These are phyloP conservation scores for Ceratonia siliqua DNA, from an alignment of 306 rosid genomes.

Conservation along the genomic window DNA sequence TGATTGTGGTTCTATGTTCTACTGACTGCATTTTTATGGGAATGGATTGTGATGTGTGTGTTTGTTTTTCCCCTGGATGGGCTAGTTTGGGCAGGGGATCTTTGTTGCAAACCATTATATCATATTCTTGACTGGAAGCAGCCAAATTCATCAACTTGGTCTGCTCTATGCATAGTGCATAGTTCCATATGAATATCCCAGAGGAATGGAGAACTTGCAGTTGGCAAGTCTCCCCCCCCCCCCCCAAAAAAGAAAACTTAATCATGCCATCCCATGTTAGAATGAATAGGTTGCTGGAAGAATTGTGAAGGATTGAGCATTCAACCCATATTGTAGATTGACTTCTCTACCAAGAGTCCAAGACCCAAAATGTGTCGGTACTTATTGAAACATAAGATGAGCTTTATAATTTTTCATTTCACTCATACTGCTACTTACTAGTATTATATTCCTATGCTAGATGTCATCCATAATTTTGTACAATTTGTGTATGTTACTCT, in stretches of 20 bases:
- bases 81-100: background rate
- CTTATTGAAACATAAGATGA: background rate
- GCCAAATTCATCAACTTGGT: background rate
- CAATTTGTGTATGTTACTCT: background rate
- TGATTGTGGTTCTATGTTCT: background rate
- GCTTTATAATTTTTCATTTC: background rate
- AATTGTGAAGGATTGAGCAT: background rate
- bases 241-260: too few relatives aligned
- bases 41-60: background rate
- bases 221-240: background rate
- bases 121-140: background rate
- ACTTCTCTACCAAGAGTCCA: background rate
- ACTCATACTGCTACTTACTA: background rate
- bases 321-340: conserved; percentile 5
- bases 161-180: background rate
- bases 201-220: background rate
- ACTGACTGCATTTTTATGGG: background rate
- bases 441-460: background rate
- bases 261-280: background rate
- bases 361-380: background rate
- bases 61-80: background rate
- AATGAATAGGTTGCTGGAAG: background rate
- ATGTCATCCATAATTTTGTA: conserved; percentile 13
- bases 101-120: background rate
- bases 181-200: background rate